A percentile compares a stretch with the other conserved stretches of the same genome.
Conservation (phyloP, 306 rosid genomes). For the Vigna radiata region DNA sequence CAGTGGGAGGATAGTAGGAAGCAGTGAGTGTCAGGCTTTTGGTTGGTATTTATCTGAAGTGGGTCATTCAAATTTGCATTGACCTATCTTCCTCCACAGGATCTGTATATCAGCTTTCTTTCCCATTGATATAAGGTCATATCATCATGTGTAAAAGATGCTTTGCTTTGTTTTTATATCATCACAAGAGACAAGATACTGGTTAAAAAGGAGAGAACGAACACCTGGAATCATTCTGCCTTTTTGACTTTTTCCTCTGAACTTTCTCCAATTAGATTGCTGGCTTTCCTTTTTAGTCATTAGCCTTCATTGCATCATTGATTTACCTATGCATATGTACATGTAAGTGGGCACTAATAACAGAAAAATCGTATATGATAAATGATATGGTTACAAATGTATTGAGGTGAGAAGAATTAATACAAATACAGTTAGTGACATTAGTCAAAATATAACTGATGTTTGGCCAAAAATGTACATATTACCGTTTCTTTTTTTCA, state of each 20-base stretch:
- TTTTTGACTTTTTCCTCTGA: not conserved
- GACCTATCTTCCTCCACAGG: slow-evolving; percentile 47
- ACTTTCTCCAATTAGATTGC: slow-evolving; percentile 5
- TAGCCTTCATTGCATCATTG: not conserved
- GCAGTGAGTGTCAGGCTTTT: slow-evolving; percentile 43
- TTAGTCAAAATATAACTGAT: no score
- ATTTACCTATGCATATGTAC: not conserved
- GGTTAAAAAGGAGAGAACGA: not conserved
- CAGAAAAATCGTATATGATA: no score
- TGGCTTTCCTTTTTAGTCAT: not conserved
- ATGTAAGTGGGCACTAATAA: no score
- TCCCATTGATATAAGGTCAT: slow-evolving; percentile 36
- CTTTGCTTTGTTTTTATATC: slow-evolving; percentile 7
- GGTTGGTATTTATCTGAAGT: slow-evolving; percentile 40
- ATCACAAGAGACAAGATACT: slow-evolving; percentile 34
- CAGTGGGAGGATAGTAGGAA: slow-evolving; percentile 43
- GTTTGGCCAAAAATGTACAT: no score
- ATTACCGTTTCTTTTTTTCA: no score
- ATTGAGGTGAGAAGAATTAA: no score
- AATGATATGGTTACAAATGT: no score
- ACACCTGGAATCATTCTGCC: not conserved
- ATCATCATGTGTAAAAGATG: slow-evolving; percentile 33
- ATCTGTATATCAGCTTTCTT: slow-evolving; percentile 13
- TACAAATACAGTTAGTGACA: no score
- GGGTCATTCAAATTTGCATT: slow-evolving; percentile 55